Evolutionary conservation across 805 yeast species (phyloP), one percentile per base, ranked within the genome.

Genomic region (Kluyveromyces starmeri): DNA sequence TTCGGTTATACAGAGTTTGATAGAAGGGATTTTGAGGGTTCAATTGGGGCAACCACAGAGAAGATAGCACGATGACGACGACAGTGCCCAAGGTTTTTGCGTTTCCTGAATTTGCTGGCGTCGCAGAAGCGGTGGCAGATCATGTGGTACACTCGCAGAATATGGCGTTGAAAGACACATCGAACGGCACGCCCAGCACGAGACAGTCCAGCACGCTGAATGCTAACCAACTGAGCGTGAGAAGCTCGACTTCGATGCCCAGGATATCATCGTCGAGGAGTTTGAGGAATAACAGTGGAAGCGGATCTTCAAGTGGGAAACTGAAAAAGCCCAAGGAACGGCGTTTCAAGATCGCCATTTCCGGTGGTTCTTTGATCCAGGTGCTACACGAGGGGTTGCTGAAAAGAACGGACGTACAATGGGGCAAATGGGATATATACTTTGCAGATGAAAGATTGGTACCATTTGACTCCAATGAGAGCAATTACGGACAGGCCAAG

Each of bases 401-500:
- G 38, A 69, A 73, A 25, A 69, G 95, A 49, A 71, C 70, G 30
- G 86, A 78, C 45, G 77, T 92, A 16, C 79, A 77, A 46, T 89
- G 96, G 96, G 78, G 75, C 29, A 79, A 77, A 53, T 89, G 97
- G 97, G 96, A 89, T 58, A 74, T 89, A 32, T 89, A 85, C 59
- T 88, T 89, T 63, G 96, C 96, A 5, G 97, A 89, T 61, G 97
- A 89, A 64, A 74, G 97, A 58, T 67, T 89, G 43, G 97, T 89
- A 26, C 92, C 95, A 27, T 83, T 85, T 45, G 80, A 73, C 33
- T 75, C 83, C 18, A 73, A 73, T 7, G 89, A 85, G 50, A 80
- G 94, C 36, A 89, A 89, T 57, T 89, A 79, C 50, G 96, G 96
- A n/a, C 75, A 73, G 40, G 85, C 92, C 33, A 84, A 85, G 54